These are phyloP conservation scores for Macrolepiota fuliginosa DNA, from an alignment of 768 basidiomycete genomes.

Conservation along the genomic window DNA sequence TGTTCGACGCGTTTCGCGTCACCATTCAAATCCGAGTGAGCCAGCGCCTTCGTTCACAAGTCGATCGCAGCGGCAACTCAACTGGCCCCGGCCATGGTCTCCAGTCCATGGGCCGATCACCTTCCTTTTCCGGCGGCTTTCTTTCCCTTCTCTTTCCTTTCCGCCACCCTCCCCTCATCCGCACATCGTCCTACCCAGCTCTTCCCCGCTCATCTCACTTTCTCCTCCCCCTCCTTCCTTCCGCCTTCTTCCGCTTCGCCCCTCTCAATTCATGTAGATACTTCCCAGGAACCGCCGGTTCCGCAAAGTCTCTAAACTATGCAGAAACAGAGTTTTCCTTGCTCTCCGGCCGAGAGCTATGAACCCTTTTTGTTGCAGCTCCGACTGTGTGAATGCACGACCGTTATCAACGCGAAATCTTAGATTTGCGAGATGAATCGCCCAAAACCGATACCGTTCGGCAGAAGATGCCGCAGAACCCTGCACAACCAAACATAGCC, in stretches of 20 bases:
- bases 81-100: constrained; percentile 7
- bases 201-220: constrained; percentile 9
- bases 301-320: not conserved
- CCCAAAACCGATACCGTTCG: not conserved
- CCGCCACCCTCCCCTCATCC: constrained; percentile 20
- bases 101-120: constrained; percentile 8
- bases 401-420: constrained; percentile 17
- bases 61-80: constrained; percentile 14
- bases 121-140: constrained; percentile 6
- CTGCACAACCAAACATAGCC: constrained; percentile 13
- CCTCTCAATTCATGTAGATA: not conserved
- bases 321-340: not conserved
- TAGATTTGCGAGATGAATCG: constrained; percentile 14
- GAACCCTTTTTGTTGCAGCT: constrained; percentile 20
- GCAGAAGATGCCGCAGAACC: constrained; percentile 12
- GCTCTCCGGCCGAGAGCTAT: constrained; percentile 17
- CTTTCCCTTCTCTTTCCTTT: constrained; percentile 15
- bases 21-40: constrained; percentile 12
- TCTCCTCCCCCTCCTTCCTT: constrained; percentile 2
- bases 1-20: constrained; percentile 13
- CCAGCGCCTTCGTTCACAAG: constrained; percentile 11
- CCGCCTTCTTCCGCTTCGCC: constrained; percentile 7
- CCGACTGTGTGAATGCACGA: constrained; percentile 16
- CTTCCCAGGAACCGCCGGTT: constrained; percentile 5
- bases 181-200: constrained; percentile 13